phyloP scores from a whole-genome alignment of 169 alveolate species.

The Eimeria maxima region DNA sequence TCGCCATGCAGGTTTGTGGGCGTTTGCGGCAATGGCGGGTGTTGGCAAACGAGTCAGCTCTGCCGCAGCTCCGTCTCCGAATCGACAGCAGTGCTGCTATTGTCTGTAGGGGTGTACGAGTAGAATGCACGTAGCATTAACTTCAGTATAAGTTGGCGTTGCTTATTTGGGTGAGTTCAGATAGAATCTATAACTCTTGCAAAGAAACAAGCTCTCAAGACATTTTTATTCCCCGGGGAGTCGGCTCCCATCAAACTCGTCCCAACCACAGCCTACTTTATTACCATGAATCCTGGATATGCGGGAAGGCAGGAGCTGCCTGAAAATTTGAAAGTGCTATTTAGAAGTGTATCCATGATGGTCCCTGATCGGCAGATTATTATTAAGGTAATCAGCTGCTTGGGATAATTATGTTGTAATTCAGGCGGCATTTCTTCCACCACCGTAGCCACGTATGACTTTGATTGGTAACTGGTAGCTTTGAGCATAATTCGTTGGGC shows the following conservation, averaged over 20 bases:
- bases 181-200: constrained; percentile 95
- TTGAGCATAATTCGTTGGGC: too few species aligned
- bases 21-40: background rate
- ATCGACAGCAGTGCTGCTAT: background rate
- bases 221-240: constrained; percentile 96
- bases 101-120: background rate
- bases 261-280: constrained; percentile 94
- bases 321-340: constrained; percentile 95
- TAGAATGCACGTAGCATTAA: background rate
- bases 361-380: constrained; percentile 97
- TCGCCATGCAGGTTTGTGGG: constrained; percentile 94
- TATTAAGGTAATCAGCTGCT: constrained; percentile 88
- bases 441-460: background rate
- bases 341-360: constrained; percentile 98
- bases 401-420: background rate
- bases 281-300: constrained; percentile 98
- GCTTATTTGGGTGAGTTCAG: constrained; percentile 6
- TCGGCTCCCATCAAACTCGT: constrained; percentile 91
- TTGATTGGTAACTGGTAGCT: too few species aligned
- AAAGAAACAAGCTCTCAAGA: constrained; percentile 92
- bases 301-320: constrained; percentile 97
- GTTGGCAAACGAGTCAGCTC: background rate
- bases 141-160: background rate
- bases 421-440: background rate
- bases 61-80: background rate